Evolutionary conservation across 2,329 filamentous ascomycete species (phyloP).

Genomic region (Fusarium praegraminearum): DNA sequence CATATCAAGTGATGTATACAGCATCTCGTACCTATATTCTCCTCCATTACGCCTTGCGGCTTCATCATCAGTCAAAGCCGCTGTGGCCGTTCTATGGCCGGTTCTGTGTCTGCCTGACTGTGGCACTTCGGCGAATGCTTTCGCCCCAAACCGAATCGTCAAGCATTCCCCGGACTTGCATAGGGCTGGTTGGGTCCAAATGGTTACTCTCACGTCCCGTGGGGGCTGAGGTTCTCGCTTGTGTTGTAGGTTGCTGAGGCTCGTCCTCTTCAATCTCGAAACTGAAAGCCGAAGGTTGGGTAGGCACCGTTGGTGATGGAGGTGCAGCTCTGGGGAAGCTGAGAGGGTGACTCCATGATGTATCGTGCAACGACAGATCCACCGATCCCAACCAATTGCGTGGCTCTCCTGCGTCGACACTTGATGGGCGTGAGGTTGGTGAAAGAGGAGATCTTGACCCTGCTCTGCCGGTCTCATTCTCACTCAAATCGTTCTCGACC

Average conservation of each 20-base stretch:
- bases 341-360: slow-evolving; percentile 61
- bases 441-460: slow-evolving; percentile 42
- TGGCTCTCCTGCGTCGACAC: slow-evolving; percentile 52
- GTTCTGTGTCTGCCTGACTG: slow-evolving; percentile 63
- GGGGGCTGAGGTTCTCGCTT: slow-evolving; percentile 58
- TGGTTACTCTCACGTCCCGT: slow-evolving; percentile 71
- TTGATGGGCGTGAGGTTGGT: slow-evolving; percentile 38
- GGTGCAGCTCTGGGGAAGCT: slow-evolving; percentile 64
- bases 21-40: not conserved
- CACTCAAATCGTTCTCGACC: slow-evolving; percentile 80
- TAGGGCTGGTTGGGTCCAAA: slow-evolving; percentile 56
- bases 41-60: slow-evolving; percentile 37
- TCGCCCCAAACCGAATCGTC: slow-evolving; percentile 94
- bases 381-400: slow-evolving; percentile 59
- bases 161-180: slow-evolving; percentile 84
- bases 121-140: slow-evolving; percentile 90
- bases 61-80: slow-evolving; percentile 42
- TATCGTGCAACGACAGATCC: slow-evolving; percentile 56
- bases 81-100: slow-evolving; percentile 52
- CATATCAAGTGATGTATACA: slow-evolving; percentile 18
- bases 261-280: slow-evolving; percentile 66
- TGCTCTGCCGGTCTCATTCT: slow-evolving; percentile 45
- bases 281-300: slow-evolving; percentile 68
- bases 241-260: slow-evolving; percentile 42
- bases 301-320: slow-evolving; percentile 55